Conservation (phyloP, 2,329 filamentous ascomycete species). For the Colletotrichum liriopes region DNA sequence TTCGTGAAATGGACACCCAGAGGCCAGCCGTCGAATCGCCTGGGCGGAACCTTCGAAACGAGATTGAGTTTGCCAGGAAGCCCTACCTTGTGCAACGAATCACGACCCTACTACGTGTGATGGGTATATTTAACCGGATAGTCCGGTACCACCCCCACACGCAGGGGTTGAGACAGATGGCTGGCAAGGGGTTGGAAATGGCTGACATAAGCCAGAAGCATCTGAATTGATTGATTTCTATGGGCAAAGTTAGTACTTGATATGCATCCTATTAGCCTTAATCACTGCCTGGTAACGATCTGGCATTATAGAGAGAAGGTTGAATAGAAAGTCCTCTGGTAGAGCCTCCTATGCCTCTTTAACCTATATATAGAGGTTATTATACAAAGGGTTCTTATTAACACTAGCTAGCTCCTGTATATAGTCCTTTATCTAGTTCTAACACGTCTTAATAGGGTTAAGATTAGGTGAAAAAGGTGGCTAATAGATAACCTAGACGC, state of each 20-base stretch:
- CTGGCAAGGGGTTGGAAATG: too few species aligned
- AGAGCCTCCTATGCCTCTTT: neutral
- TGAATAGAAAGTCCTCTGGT: neutral
- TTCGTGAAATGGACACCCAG: constrained; percentile 32
- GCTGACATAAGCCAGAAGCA: too few species aligned
- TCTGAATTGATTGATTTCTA: too few species aligned
- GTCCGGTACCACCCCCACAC: too few species aligned
- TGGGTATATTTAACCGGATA: too few species aligned
- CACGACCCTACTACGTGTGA: neutral
- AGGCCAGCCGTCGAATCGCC: constrained; percentile 25
- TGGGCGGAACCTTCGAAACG: constrained; percentile 35
- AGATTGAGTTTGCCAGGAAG: constrained; percentile 43
- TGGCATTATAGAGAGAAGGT: neutral
- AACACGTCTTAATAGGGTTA: constrained; percentile 6
- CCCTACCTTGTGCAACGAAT: constrained; percentile 29
- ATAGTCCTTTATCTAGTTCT: constrained; percentile 16
- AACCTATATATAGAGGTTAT: neutral
- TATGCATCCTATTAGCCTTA: neutral
- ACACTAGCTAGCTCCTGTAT: neutral
- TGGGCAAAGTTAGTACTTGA: neutral
- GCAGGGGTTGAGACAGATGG: too few species aligned
- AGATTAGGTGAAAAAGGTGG: neutral
- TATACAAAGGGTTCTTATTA: neutral
- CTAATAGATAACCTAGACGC: neutral
- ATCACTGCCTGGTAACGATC: neutral